Evolutionary conservation across 2,329 filamentous ascomycete species (phyloP), one percentile per base, ranked within the genome.

Genomic region (Aspergillus bombycis): DNA sequence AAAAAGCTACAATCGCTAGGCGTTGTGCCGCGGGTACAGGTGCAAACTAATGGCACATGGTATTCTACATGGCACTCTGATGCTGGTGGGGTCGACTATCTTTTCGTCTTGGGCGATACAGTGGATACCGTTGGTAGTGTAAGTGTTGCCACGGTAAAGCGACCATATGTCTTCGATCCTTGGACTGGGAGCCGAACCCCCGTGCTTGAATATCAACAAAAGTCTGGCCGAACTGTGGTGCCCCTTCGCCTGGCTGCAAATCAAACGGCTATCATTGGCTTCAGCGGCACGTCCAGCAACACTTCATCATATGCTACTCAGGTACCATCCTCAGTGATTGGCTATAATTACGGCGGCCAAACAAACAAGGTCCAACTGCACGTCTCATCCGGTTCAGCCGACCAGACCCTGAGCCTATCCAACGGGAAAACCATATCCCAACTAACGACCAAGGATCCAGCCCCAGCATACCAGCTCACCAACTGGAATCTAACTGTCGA

Each of bases 161-260:
- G 65, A 7, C 80, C 81, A 4, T 80, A 77, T 64, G 36, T 72
- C 34, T 77, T 78, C 58, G 72, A 84, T 66, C 77, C 79, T 4
- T 84, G 80, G 78, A 81, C 79, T 1, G 82, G 81, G 9, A 67
- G 71, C 6, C 59, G 71, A 30, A 74, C 61, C 4, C 75, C 74
- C 0, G 62, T 81, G 23, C 48, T 73, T 1, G 66, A 71, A 4
- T 81, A 81, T 61, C 69, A 71, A n/a, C 63, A 70, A 10, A 69
- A 61, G 3, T 60, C 69, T 3, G 69, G 65, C 5, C 65, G 60
- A 0, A 79, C 75, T 1, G 71, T 66, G 1, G 75, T 82, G 16
- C 72, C 74, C 2, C 62, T 83, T 16, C 61, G 58, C 2, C 67
- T 84, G 4, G 75, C 75, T 26, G 75, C 71, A 0, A 80, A 81